A percentile compares a stretch with the other conserved stretches of the same genome.
Evolutionary conservation across 768 basidiomycete species (phyloP).

Genomic region (Kwoniella sp.): DNA sequence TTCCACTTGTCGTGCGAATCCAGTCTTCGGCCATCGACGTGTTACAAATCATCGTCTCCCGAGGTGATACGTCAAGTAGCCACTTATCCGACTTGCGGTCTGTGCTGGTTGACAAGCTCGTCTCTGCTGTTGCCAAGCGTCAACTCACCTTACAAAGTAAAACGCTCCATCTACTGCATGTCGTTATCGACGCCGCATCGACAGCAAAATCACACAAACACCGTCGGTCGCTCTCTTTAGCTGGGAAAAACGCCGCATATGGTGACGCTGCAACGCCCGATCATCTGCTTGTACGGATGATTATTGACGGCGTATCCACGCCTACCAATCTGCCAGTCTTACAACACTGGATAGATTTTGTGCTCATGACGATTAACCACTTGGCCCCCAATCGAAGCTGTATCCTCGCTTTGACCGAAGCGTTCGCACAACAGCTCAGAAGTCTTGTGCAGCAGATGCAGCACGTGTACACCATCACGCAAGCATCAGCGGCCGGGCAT

Average conservation of each 20-base stretch:
- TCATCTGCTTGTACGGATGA: conserved; percentile 62
- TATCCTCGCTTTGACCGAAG: conserved; percentile 71
- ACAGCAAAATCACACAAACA: conserved; percentile 15
- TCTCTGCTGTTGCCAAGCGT: conserved; percentile 63
- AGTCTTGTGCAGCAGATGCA: conserved; percentile 51
- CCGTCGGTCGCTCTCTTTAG: conserved; percentile 16
- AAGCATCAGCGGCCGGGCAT: conserved; percentile 38
- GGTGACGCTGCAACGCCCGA: conserved; percentile 39
- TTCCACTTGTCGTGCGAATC: conserved; percentile 46
- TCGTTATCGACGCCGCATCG: conserved; percentile 57
- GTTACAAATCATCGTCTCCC: conserved; percentile 72
- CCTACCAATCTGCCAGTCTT: conserved; percentile 70
- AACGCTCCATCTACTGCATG: conserved; percentile 82
- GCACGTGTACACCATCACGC: conserved; percentile 49
- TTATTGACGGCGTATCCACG: conserved; percentile 72
- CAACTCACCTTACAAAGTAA: conserved; percentile 87
- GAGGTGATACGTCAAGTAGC: conserved; percentile 68
- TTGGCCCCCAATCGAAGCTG: conserved; percentile 60
- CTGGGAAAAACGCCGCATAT: background rate
- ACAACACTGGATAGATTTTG: conserved; percentile 95
- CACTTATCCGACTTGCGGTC: conserved; percentile 65
- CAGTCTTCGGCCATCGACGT: conserved; percentile 76
- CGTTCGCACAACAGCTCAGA: conserved; percentile 68
- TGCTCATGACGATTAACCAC: conserved; percentile 82
- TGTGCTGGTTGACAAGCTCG: conserved; percentile 69